Evolutionary conservation across 1,139 yeast species (phyloP), one percentile per base, ranked within the genome.

Genomic region (Suhomyces wounanorum): DNA sequence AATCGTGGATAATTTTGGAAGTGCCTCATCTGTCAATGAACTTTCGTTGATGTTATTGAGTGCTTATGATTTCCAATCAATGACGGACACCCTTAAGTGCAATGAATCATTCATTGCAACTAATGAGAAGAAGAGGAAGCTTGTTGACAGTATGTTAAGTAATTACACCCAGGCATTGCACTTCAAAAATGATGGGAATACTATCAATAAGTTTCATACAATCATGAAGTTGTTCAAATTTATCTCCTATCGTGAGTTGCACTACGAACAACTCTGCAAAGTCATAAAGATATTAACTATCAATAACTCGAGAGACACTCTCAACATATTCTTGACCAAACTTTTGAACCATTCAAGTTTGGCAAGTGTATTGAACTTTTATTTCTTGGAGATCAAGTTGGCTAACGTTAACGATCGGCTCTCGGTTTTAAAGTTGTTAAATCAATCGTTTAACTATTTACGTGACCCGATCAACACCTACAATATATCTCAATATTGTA

Each of bases 261-360:
- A 67, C 1, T 55, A 60, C 3, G 54, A 58, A 4, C 68, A 69
- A 44, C 65, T 76, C 40, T 45, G 54, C 11, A 58, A 56, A 11
- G 55, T 74, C 1, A 64, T 75, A 26, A 52, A 61, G 25, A 60
- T 73, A 36, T 66, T 75, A 51, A 61, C 73, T 0, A 43, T 56
- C 3, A 57, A 59, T 14, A 59, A 63, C 14, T 65, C 70, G 2
- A 59, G 52, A 14, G 68, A 65, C 5, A 50, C 59, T 8, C 63
- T 75, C 53, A 63, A 66, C 42, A 53, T 72, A 23, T 55, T 76
- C 36, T 56, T 70, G 41, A 63, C 59, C 43, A 69, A 73, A 53
- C 59, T 75, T 14, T 52, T 69, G 25, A 52, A 55, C 25, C 50
- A 49, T 11, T n/a, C 52, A 10, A 47, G 56, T 10, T 46, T 60